A percentile compares a stretch with the other conserved stretches of the same genome.
Conservation (phyloP, 2,329 filamentous ascomycete genomes). For the Xylariaceae sp. region DNA sequence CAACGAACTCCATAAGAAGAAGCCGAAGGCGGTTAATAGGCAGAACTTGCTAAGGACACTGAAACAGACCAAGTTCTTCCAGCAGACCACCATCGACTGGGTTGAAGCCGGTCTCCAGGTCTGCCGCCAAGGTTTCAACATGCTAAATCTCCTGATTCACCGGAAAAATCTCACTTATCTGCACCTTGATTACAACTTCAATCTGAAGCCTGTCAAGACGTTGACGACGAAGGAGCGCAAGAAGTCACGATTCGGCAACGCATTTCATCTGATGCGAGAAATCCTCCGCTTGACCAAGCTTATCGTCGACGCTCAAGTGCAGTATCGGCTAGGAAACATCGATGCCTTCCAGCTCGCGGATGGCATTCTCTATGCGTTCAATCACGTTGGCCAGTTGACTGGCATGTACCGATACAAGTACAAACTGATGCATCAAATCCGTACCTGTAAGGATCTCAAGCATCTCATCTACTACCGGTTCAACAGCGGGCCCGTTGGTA, state of each 20-base stretch:
- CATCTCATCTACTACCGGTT: slow-evolving; percentile 99
- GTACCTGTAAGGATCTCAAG: slow-evolving; percentile 97
- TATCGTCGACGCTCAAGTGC: slow-evolving; percentile 96
- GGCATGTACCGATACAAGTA: slow-evolving; percentile 99
- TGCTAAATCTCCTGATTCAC: slow-evolving; percentile 95
- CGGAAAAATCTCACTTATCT: slow-evolving; percentile 97
- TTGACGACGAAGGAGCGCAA: slow-evolving; percentile 98
- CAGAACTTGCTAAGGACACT: slow-evolving; percentile 84
- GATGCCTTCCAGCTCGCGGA: slow-evolving; percentile 98
- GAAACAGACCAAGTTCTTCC: slow-evolving; percentile 98
- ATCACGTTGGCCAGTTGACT: slow-evolving; percentile 95
- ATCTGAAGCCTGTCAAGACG: slow-evolving; percentile 97
- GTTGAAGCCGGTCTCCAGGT: slow-evolving; percentile 98
- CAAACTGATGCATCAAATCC: slow-evolving; percentile 99
- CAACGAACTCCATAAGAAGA: slow-evolving; percentile 94
- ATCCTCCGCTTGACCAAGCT: slow-evolving; percentile 93
- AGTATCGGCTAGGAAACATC: slow-evolving; percentile 95
- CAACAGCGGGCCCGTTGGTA: slow-evolving; percentile 93
- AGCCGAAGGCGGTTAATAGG: slow-evolving; percentile 90
- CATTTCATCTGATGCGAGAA: slow-evolving; percentile 98
- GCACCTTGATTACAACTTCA: slow-evolving; percentile 99
- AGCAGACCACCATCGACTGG: slow-evolving; percentile 98
- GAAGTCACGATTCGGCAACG: slow-evolving; percentile 98
- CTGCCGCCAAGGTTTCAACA: slow-evolving; percentile 97
- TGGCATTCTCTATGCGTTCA: slow-evolving; percentile 98